These are phyloP conservation scores for Russula brevipes DNA, from an alignment of 768 basidiomycete genomes.

Conservation along the genomic window DNA sequence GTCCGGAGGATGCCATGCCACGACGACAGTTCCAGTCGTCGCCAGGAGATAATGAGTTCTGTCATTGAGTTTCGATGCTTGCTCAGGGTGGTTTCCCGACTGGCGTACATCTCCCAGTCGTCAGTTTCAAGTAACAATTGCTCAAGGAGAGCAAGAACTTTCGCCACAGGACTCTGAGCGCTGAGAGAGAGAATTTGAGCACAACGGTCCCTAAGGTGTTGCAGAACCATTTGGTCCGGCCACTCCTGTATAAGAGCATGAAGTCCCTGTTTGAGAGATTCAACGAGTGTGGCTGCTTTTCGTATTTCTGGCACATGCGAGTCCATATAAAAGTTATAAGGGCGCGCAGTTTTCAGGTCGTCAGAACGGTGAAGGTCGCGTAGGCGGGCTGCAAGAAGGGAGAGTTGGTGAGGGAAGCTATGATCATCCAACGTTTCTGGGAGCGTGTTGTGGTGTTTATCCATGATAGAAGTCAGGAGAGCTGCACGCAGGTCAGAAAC, in stretches of 20 bases:
- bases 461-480: constrained; percentile 22
- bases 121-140: constrained; percentile 80
- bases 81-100: constrained; percentile 78
- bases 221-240: constrained; percentile 98
- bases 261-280: constrained; percentile 49
- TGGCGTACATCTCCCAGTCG: constrained; percentile 97
- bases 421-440: constrained; percentile 41
- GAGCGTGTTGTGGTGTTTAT: constrained; percentile 8
- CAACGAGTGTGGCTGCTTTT: constrained; percentile 52
- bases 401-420: constrained; percentile 49
- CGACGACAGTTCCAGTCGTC: constrained; percentile 79
- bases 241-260: constrained; percentile 62
- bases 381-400: constrained; percentile 42
- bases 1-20: constrained; percentile 80
- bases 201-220: constrained; percentile 71
- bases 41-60: constrained; percentile 79
- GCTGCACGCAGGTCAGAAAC: constrained; percentile 19
- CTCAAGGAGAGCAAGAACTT: constrained; percentile 76
- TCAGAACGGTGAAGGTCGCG: constrained; percentile 31
- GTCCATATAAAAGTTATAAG: constrained; percentile 78
- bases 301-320: constrained; percentile 66
- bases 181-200: constrained; percentile 56
- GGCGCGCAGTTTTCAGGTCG: constrained; percentile 5
- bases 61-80: constrained; percentile 60
- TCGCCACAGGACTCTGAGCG: constrained; percentile 70